Base-by-base conservation (phyloP, 2,329 filamentous ascomycete species). In the Pseudovirgaria hyperparasitica region DNA sequence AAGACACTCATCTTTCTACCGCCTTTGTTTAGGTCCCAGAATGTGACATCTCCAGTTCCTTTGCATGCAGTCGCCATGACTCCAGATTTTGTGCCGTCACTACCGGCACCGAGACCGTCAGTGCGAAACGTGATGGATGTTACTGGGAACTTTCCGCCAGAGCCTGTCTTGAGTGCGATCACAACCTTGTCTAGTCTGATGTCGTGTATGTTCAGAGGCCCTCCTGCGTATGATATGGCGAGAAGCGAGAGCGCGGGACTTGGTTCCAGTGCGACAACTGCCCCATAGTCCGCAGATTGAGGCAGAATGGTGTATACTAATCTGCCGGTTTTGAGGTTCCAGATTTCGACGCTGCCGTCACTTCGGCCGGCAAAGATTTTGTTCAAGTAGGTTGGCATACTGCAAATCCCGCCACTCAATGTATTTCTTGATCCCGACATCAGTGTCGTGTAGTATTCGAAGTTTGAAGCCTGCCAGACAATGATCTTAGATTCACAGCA, bases 11-110 rank as follows among this genome's bases (percentile, higher is more conserved):
- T 82, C 30, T 93, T 76, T 41, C 82, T 75, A 5, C 85, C 85
- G 10, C 85, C 85, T 19, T 79, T 69, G 48, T 94, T 94, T 30
- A 98, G 64, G 51, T 98, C 90, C 90, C 90, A 98, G 37, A 98
- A 78, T 0, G 82, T 92, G 23, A 98, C 71, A 52, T 98, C 90
- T 18, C 90, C 87, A 34, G 71, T 86, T 4, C 70, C 65, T 15
- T 65, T 63, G 13, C 82, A 85, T 6, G 84, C 75, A 1, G 90
- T 96, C 6, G 87, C 87, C 85, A 98, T 93, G 29, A 94, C 82
- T 28, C 90, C 90, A 19, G 85, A 72, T 40, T 77, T 41, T 29
- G 75, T 72, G 1, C 87, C 86, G 53, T 94, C 84, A 18, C 84
- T 74, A 6, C 86, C 87, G 10, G 90, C 86, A 15, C 90, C 90